Conservation (phyloP, 495 filamentous ascomycete genomes). For the Evansstolkia leycettana region DNA sequence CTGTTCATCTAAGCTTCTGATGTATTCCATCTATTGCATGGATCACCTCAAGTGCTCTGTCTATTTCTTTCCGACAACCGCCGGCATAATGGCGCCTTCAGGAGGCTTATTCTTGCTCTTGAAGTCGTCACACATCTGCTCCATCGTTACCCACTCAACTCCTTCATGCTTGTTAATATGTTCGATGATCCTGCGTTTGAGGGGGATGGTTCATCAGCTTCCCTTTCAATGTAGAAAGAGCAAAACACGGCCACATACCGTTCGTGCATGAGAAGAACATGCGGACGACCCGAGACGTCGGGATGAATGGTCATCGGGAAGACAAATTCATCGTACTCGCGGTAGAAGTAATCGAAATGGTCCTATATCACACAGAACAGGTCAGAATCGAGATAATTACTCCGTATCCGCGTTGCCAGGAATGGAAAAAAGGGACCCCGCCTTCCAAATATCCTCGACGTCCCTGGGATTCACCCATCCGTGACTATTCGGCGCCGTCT, state of each 20-base stretch:
- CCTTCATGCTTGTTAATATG: conserved; percentile 63
- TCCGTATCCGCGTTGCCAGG: neutral
- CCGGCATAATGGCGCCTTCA: conserved; percentile 55
- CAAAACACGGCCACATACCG: conserved; percentile 12
- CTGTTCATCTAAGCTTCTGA: no score
- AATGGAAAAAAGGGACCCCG: conserved; percentile 3
- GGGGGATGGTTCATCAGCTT: no score
- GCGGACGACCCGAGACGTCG: conserved; percentile 53
- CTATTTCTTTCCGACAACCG: conserved; percentile 6
- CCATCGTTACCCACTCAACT: conserved; percentile 64
- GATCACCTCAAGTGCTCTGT: no score
- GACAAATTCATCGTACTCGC: conserved; percentile 57
- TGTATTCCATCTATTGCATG: no score
- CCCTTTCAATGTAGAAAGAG: no score
- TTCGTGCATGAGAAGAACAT: conserved; percentile 58
- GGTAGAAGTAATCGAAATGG: conserved; percentile 60
- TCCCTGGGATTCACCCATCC: conserved; percentile 50
- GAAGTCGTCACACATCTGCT: conserved; percentile 56
- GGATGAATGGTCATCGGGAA: conserved; percentile 64
- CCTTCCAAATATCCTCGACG: conserved; percentile 45
- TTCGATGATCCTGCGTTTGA: conserved; percentile 48
- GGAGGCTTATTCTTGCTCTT: conserved; percentile 56
- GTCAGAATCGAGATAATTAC: conserved; percentile 1
- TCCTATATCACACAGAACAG: conserved; percentile 18
- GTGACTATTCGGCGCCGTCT: conserved; percentile 44